These are phyloP conservation scores for Gryganskiella cystojenkinii DNA, from an alignment of 192 early-diverging fungal genomes.

Conservation along the genomic window DNA sequence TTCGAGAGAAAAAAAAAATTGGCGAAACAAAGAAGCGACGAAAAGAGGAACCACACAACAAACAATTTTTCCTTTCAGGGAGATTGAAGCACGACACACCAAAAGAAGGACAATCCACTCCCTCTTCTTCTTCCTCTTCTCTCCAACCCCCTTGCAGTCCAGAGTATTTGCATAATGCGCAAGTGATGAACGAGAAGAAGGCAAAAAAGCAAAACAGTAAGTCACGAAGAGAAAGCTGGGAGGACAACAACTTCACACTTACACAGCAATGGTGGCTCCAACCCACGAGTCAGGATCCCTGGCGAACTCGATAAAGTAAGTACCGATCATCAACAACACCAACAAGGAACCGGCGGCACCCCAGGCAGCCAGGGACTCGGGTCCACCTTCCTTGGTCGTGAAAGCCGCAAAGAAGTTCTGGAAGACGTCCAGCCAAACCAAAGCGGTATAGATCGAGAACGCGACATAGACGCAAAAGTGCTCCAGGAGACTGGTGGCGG, in stretches of 20 bases:
- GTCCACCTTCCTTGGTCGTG: slow-evolving; percentile 33
- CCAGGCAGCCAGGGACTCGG: slow-evolving; percentile 30
- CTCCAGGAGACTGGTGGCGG: slow-evolving; percentile 39
- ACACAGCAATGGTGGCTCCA: slow-evolving; percentile 40
- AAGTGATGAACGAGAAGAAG: neutral
- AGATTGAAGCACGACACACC: neutral
- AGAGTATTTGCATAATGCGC: too few species aligned
- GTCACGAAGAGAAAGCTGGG: neutral
- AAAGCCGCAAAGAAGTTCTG: slow-evolving; percentile 53
- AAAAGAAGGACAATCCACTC: neutral
- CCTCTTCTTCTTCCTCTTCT: too few species aligned
- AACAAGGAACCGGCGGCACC: slow-evolving; percentile 39
- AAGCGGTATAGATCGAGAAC: slow-evolving; percentile 45
- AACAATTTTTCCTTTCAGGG: too few species aligned
- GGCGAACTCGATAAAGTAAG: slow-evolving; percentile 37
- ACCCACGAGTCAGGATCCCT: slow-evolving; percentile 52
- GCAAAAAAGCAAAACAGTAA: slow-evolving; percentile 1
- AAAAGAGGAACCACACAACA: too few species aligned
- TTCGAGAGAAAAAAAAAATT: slow-evolving; percentile 15
- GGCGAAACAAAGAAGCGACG: neutral
- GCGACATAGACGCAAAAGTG: slow-evolving; percentile 38
- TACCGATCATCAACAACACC: slow-evolving; percentile 32
- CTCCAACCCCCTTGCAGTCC: too few species aligned
- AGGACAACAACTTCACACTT: slow-evolving; percentile 8
- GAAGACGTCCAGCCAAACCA: slow-evolving; percentile 49